phyloP scores from a whole-genome alignment of 257 asterid genomes.

The Gentiana straminea region DNA sequence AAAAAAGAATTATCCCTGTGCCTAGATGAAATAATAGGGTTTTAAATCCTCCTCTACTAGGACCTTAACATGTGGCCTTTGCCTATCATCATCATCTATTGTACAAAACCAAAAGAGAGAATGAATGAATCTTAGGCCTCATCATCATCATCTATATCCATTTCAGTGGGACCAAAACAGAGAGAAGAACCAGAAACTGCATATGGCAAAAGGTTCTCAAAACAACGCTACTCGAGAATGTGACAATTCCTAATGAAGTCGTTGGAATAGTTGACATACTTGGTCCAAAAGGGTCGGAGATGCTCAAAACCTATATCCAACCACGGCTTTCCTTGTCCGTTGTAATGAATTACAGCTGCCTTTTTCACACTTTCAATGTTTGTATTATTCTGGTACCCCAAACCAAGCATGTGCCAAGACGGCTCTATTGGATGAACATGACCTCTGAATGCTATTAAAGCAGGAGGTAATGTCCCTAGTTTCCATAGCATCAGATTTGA shows the following conservation, averaged over 20 bases:
- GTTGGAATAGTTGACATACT: slow-evolving; percentile 79
- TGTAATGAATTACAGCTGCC: slow-evolving; percentile 97
- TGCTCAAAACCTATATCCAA: slow-evolving; percentile 95
- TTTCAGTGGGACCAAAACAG: slow-evolving; percentile 6
- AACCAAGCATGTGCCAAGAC: slow-evolving; percentile 99
- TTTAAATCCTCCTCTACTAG: slow-evolving; percentile 13
- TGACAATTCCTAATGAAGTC: slow-evolving; percentile 88
- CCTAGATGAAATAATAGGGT: slow-evolving; percentile 25
- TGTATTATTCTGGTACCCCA: slow-evolving; percentile 91
- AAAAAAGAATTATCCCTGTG: slow-evolving; percentile 30
- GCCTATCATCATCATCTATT: slow-evolving; percentile 21
- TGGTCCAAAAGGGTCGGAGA: slow-evolving; percentile 98
- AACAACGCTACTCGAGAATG: slow-evolving; percentile 59
- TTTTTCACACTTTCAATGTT: slow-evolving; percentile 56
- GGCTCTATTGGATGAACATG: slow-evolving; percentile 83
- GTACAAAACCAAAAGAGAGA: slow-evolving; percentile 38
- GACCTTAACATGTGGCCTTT: slow-evolving; percentile 16
- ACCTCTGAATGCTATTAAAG: slow-evolving; percentile 91
- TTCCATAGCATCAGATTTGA: slow-evolving; percentile 93
- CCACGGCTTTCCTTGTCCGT: slow-evolving; percentile 98
- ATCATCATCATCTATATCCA: slow-evolving; percentile 9
- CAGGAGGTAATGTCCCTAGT: slow-evolving; percentile 98
- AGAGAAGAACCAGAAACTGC: slow-evolving; percentile 18
- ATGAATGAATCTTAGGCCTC: slow-evolving; percentile 48
- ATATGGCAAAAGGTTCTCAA: neutral